A percentile compares a stretch with the other conserved stretches of the same genome.
These are phyloP conservation scores for Globisporangium mamillatum DNA, from an alignment of 352 stramenopile genomes.

Conservation along the genomic window DNA sequence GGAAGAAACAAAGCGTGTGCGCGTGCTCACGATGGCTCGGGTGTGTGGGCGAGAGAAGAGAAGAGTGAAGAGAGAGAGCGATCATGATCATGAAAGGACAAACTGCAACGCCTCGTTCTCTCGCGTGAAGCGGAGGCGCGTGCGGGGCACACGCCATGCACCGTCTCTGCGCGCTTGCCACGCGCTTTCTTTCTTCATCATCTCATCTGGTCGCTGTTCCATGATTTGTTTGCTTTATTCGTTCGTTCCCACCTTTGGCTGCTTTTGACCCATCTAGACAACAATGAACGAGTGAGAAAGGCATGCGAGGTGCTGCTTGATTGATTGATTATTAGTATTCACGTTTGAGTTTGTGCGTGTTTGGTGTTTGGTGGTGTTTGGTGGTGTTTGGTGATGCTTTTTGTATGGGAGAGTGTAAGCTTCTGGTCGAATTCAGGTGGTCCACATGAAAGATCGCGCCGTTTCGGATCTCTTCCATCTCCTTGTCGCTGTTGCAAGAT, in stretches of 20 bases:
- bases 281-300: no score
- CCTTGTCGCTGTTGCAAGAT: no score
- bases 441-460: constrained; percentile 4
- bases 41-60: neutral
- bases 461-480: neutral
- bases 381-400: neutral
- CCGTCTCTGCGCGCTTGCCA: constrained; percentile 7
- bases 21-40: neutral
- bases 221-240: neutral
- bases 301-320: no score
- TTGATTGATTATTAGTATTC: neutral
- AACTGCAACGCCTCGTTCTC: constrained; percentile 4
- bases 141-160: constrained; percentile 6
- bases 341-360: neutral
- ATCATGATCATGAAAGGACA: neutral
- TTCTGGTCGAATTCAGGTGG: neutral
- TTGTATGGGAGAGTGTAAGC: neutral
- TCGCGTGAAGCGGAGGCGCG: neutral
- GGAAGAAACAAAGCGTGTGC: neutral
- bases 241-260: neutral
- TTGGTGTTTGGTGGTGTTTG: neutral
- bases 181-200: neutral
- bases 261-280: neutral
- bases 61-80: neutral
- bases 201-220: neutral